A percentile compares a stretch with the other conserved stretches of the same genome.
Conservation (phyloP, 306 rosid species). For the Dalbergia cochinchinensis region DNA sequence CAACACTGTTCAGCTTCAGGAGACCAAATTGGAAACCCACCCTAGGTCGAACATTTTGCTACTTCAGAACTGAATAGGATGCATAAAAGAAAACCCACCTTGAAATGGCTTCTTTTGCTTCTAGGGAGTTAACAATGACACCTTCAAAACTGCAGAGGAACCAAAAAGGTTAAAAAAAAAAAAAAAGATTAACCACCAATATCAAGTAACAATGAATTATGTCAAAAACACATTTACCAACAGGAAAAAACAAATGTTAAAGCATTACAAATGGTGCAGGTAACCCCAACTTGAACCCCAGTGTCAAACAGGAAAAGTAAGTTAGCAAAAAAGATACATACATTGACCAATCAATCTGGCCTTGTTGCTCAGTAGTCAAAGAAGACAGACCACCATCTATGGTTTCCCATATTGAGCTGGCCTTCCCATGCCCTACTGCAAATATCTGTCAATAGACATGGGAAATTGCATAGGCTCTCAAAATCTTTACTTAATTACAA, state of each 20-base stretch:
- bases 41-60: conserved; percentile 30
- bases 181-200: conserved; percentile 29
- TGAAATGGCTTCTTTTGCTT: conserved; percentile 75
- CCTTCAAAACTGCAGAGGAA: conserved; percentile 80
- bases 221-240: conserved; percentile 14
- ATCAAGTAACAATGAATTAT: conserved; percentile 39
- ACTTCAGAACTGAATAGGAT: conserved; percentile 28
- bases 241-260: not conserved
- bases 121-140: conserved; percentile 77
- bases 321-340: conserved; percentile 57
- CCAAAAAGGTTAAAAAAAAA: not conserved
- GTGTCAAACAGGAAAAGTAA: conserved; percentile 32
- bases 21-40: conserved; percentile 7
- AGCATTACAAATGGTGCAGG: conserved; percentile 27
- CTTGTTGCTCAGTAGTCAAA: conserved; percentile 60
- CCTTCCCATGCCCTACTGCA: conserved; percentile 72
- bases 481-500: conserved; percentile 44
- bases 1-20: conserved; percentile 24
- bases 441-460: conserved; percentile 73
- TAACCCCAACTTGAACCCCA: conserved; percentile 23
- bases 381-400: conserved; percentile 65
- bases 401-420: conserved; percentile 78
- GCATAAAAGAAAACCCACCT: conserved; percentile 66
- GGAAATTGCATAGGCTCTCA: conserved; percentile 43
- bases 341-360: conserved; percentile 87